These are phyloP conservation scores for Breynia disticha DNA, from an alignment of 441 rosid species.

Conservation along the genomic window DNA sequence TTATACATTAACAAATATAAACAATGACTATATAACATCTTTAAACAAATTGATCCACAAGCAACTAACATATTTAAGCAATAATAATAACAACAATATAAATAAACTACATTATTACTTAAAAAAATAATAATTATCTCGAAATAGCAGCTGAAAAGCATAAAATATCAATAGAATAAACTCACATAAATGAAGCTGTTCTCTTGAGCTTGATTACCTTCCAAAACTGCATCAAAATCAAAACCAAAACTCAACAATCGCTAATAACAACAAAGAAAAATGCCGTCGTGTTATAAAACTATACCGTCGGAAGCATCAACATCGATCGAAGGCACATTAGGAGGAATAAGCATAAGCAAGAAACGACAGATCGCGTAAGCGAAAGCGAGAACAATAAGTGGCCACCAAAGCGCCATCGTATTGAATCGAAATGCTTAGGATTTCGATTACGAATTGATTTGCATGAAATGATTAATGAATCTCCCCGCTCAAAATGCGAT, in stretches of 20 bases:
- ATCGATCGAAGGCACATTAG: conserved; percentile 84
- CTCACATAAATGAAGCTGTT: conserved; percentile 86
- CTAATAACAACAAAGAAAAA: background rate
- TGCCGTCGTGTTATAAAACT: background rate
- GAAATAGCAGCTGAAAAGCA: background rate
- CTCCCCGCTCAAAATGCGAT: background rate
- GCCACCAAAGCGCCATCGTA: conserved; percentile 89
- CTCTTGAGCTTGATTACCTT: conserved; percentile 66
- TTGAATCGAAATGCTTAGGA: background rate
- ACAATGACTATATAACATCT: too few species aligned
- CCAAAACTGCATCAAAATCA: conserved; percentile 41
- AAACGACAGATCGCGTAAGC: conserved; percentile 91
- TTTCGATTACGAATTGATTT: background rate
- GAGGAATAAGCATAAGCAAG: conserved; percentile 80
- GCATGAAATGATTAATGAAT: background rate
- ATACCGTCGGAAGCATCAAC: conserved; percentile 89
- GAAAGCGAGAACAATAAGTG: conserved; percentile 64
- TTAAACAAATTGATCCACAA: too few species aligned
- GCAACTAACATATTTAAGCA: too few species aligned
- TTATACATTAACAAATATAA: too few species aligned
- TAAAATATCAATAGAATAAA: conserved; percentile 9
- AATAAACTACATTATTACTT: too few species aligned
- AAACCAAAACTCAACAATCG: background rate
- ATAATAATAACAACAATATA: too few species aligned
- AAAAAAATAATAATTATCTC: background rate